These are phyloP conservation scores for Hyaloscypha bicolor DNA, from an alignment of 495 filamentous ascomycete species.

Conservation along the genomic window DNA sequence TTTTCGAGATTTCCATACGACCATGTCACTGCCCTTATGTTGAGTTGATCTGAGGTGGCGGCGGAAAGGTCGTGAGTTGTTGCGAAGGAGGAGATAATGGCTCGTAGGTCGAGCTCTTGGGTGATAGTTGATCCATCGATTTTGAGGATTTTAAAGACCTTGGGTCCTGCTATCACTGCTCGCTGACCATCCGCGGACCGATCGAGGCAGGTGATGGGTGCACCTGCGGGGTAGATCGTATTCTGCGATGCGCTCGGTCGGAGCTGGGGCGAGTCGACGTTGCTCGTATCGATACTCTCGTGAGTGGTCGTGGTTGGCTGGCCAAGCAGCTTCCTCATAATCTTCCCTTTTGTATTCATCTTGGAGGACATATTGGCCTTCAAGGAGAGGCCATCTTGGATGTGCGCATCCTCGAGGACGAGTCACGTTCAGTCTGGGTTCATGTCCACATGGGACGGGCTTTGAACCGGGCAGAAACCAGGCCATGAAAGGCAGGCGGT, in stretches of 20 bases:
- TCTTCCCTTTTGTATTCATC: slow-evolving; percentile 46
- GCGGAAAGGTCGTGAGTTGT: slow-evolving; percentile 57
- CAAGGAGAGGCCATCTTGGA: slow-evolving; percentile 23
- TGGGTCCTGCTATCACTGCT: slow-evolving; percentile 78
- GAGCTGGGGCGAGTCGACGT: slow-evolving; percentile 35
- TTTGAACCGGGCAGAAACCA: not conserved
- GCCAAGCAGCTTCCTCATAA: slow-evolving; percentile 56
- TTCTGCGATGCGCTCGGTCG: slow-evolving; percentile 73
- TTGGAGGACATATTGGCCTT: slow-evolving; percentile 14
- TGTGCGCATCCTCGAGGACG: slow-evolving; percentile 14
- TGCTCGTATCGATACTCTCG: slow-evolving; percentile 34
- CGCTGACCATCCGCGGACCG: slow-evolving; percentile 74
- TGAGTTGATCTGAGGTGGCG: slow-evolving; percentile 68
- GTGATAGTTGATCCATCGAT: slow-evolving; percentile 69
- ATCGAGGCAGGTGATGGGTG: slow-evolving; percentile 75
- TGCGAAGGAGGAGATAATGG: slow-evolving; percentile 71
- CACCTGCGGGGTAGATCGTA: slow-evolving; percentile 69
- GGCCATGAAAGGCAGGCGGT: not conserved
- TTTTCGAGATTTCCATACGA: slow-evolving; percentile 65
- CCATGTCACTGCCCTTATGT: slow-evolving; percentile 85
- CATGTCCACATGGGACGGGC: not conserved
- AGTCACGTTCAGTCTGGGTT: not conserved
- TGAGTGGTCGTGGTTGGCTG: slow-evolving; percentile 39
- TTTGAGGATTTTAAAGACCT: slow-evolving; percentile 81
- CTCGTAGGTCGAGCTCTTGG: slow-evolving; percentile 80